Evolutionary conservation across 441 rosid genomes (phyloP), one percentile per base, ranked within the genome.

Genomic region (Brassica hybrid): DNA sequence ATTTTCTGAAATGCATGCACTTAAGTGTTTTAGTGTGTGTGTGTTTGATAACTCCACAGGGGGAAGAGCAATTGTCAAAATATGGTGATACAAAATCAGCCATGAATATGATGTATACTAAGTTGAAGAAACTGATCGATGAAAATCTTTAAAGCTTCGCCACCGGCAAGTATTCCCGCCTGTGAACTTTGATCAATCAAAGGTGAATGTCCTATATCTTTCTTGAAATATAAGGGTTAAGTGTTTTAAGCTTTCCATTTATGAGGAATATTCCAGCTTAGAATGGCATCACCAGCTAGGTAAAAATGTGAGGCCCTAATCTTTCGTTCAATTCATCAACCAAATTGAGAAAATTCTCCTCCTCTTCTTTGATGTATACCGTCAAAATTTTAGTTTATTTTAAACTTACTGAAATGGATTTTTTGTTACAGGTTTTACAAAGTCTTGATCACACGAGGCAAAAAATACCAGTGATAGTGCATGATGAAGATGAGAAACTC

Each of bases 201-300:
- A 38, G 43, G 43, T 38, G 43, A 38, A 38, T 9, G 43, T 38
- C 2, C 3, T 38, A 38, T 38, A 38, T 38, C 43, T 38, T 38
- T 34, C 8, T 38, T 38, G 12, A 7, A 38, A 38, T 0, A 1
- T 8, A 38, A 38, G 43, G 43, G 10, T 38, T 3, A 8, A 38
- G 43, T 38, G 43, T 7, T 7, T 7, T 6, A 36, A 7, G 7
- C 10, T 0, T 36, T 36, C 2, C 10, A 7, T 36, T 36, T 36
- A 2, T 36, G 68, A 4, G 21, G 74, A 65, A 60, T 8, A 65
- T 77, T 81, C 59, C 91, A 94, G 98, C 79, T 88, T 94, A 85
- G 90, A 92, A 72, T 92, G 98, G 98, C 97, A 94, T 89, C 97
- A 94, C 81, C 94, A 92, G 84, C 87, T 94, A 23, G 91, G 99